These are phyloP conservation scores for Cystobasidium tubakii DNA, from an alignment of 768 basidiomycete genomes.

Conservation along the genomic window DNA sequence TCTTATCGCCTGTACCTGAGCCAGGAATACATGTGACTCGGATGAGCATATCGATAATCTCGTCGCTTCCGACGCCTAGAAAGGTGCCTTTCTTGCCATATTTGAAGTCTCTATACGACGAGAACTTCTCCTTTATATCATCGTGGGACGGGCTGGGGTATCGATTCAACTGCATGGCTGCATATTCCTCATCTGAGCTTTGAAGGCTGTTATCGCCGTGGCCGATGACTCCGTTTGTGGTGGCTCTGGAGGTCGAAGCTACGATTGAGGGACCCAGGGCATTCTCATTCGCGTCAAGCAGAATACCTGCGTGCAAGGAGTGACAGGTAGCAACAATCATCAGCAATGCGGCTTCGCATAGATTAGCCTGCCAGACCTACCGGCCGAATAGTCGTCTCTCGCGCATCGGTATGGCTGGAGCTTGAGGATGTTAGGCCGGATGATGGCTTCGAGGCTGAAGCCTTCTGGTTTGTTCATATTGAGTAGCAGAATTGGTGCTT, in stretches of 20 bases:
- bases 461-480: conserved; percentile 18
- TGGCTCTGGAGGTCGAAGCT: conserved; percentile 24
- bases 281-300: conserved; percentile 98
- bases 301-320: conserved; percentile 61
- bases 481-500: background rate
- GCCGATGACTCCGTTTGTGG: conserved; percentile 11
- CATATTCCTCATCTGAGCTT: conserved; percentile 33
- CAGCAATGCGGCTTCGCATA: background rate
- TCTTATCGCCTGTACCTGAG: conserved; percentile 58
- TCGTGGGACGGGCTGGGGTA: conserved; percentile 91
- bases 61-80: conserved; percentile 93
- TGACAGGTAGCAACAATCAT: background rate
- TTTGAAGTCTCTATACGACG: conserved; percentile 64
- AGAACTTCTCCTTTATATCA: conserved; percentile 69
- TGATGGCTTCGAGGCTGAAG: background rate
- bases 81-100: conserved; percentile 65
- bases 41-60: conserved; percentile 89
- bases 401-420: conserved; percentile 92
- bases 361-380: background rate
- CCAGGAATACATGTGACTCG: conserved; percentile 75
- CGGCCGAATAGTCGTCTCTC: conserved; percentile 71
- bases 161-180: conserved; percentile 59
- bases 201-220: conserved; percentile 35
- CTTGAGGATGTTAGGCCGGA: conserved; percentile 66
- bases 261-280: conserved; percentile 68